Conservation (phyloP, 2,329 filamentous ascomycete species). For the Cordyceps cateniannulata region DNA sequence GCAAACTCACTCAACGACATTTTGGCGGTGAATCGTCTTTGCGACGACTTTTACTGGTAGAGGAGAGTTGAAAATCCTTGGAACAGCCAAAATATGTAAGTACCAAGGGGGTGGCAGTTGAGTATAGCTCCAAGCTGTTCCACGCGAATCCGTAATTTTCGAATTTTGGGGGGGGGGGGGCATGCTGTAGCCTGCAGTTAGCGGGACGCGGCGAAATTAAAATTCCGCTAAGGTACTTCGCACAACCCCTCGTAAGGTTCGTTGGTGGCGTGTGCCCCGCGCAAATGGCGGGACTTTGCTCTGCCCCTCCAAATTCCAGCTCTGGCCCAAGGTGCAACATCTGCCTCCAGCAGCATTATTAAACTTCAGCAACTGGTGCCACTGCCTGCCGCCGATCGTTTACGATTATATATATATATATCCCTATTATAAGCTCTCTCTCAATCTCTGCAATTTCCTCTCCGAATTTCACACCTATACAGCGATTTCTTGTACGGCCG, state of each 20-base stretch:
- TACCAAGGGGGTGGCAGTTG: conserved; percentile 4
- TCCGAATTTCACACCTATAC: too few species aligned
- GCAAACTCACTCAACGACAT: conserved; percentile 21
- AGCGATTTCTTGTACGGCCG: not conserved
- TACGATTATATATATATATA: not conserved
- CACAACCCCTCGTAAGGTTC: conserved; percentile 3
- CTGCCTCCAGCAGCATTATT: not conserved
- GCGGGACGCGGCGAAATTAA: conserved; percentile 13
- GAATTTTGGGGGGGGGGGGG: conserved; percentile 18
- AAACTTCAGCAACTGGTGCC: not conserved
- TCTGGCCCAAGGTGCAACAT: not conserved
- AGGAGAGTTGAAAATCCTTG: conserved; percentile 1
- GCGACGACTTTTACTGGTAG: conserved; percentile 2
- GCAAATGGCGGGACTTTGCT: not conserved
- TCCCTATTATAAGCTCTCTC: not conserved
- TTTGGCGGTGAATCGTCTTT: conserved; percentile 11
- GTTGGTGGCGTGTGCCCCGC: conserved; percentile 11
- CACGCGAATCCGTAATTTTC: conserved; percentile 18
- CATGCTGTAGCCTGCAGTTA: conserved; percentile 12
- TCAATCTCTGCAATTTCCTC: not conserved
- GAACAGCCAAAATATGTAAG: conserved; percentile 10
- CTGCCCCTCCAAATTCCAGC: conserved; percentile 3
- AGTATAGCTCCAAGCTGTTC: conserved; percentile 12
- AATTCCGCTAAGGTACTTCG: conserved; percentile 9
- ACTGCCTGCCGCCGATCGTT: not conserved